Evolutionary conservation across 2,329 filamentous ascomycete genomes (phyloP).

Genomic region (Laburnicola sp.): DNA sequence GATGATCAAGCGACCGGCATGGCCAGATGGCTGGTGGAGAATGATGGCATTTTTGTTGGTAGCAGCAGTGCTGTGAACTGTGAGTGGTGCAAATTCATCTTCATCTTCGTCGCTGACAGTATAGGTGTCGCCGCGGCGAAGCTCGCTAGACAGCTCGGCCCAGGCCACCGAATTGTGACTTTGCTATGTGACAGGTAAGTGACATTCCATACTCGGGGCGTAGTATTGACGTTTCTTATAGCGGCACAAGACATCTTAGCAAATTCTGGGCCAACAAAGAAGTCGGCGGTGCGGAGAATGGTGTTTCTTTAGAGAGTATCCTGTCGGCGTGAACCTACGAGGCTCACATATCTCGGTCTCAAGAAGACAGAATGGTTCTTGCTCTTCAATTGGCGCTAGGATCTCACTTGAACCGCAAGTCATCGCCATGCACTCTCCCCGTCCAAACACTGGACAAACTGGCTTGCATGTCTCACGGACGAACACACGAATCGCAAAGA

Average conservation of each 20-base stretch:
- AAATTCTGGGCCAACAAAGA: constrained; percentile 79
- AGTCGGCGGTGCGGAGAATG: constrained; percentile 56
- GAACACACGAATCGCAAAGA: neutral
- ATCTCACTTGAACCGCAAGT: neutral
- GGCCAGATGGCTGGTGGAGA: constrained; percentile 95
- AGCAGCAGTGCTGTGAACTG: constrained; percentile 98
- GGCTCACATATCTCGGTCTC: neutral
- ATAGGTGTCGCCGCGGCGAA: constrained; percentile 68
- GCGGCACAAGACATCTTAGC: constrained; percentile 75
- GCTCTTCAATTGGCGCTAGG: neutral
- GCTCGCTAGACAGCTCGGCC: constrained; percentile 67
- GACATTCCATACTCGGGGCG: neutral
- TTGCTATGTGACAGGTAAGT: constrained; percentile 70
- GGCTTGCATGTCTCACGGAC: neutral
- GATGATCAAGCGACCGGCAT: constrained; percentile 89
- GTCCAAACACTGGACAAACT: neutral
- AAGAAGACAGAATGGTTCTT: neutral
- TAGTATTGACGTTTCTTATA: constrained; percentile 22
- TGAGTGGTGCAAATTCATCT: constrained; percentile 40
- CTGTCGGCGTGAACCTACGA: constrained; percentile 40
- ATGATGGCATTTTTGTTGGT: constrained; percentile 91
- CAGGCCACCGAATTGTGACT: constrained; percentile 69
- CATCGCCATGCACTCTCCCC: constrained; percentile 1
- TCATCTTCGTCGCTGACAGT: constrained; percentile 17
- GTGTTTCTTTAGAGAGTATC: constrained; percentile 61